Conservation (phyloP, 257 asterid genomes). For the Eucommia ulmoides region DNA sequence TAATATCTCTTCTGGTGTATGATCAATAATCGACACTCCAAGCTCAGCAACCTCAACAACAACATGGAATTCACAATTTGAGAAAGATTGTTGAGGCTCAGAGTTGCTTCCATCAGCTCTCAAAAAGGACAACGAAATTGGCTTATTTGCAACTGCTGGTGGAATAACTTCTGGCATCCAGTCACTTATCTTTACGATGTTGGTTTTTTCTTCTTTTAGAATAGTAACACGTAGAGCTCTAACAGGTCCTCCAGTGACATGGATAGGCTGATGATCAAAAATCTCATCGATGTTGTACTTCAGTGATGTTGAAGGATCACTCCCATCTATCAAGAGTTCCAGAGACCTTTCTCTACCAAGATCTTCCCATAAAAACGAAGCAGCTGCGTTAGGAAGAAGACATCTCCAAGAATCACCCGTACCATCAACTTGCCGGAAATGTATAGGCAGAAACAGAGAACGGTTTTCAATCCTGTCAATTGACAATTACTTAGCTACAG, state of each 20-base stretch:
- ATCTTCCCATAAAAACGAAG: slow-evolving; percentile 91
- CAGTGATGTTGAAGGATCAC: slow-evolving; percentile 46
- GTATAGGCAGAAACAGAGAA: slow-evolving; percentile 65
- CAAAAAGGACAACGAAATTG: slow-evolving; percentile 31
- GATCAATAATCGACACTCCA: slow-evolving; percentile 90
- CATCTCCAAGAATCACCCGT: slow-evolving; percentile 67
- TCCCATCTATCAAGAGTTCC: slow-evolving; percentile 73
- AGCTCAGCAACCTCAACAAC: slow-evolving; percentile 87
- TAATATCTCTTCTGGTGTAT: slow-evolving; percentile 96
- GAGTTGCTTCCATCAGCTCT: slow-evolving; percentile 33
- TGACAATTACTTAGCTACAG: slow-evolving; percentile 16
- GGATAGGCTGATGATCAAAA: slow-evolving; percentile 71
- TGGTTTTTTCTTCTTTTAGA: slow-evolving; percentile 78
- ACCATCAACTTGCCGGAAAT: slow-evolving; percentile 81
- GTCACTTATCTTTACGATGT: slow-evolving; percentile 77
- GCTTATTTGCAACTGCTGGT: slow-evolving; percentile 21
- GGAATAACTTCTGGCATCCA: slow-evolving; percentile 70
- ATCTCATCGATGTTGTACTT: slow-evolving; percentile 82
- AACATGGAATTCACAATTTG: slow-evolving; percentile 77
- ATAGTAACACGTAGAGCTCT: slow-evolving; percentile 55
- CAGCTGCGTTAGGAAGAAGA: slow-evolving; percentile 73
- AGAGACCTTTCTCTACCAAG: slow-evolving; percentile 64
- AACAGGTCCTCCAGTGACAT: slow-evolving; percentile 46
- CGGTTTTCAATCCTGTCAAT: slow-evolving; percentile 82
- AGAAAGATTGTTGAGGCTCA: slow-evolving; percentile 33